Evolutionary conservation across 371 early-diverging fungal species (phyloP).

Genomic region (Mortierella sp.): DNA sequence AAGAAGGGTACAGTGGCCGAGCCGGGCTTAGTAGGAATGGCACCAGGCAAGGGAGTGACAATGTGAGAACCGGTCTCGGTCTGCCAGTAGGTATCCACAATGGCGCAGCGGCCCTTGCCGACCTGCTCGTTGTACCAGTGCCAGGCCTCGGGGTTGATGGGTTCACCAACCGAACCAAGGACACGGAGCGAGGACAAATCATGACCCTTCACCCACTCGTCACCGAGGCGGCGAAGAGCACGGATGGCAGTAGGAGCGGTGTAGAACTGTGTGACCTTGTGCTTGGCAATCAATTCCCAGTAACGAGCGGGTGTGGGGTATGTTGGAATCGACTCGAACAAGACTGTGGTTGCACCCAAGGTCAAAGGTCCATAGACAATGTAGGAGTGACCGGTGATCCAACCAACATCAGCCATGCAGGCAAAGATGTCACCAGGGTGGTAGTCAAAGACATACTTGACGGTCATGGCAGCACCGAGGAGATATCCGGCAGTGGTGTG

Average conservation of each 20-base stretch:
- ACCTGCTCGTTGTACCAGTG: conserved; percentile 92
- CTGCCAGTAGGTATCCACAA: conserved; percentile 97
- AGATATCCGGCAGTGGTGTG: conserved; percentile 97
- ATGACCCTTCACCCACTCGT: conserved; percentile 75
- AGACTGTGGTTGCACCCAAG: conserved; percentile 87
- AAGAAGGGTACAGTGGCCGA: conserved; percentile 96
- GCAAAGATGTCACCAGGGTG: conserved; percentile 87
- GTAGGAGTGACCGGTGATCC: conserved; percentile 87
- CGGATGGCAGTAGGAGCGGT: conserved; percentile 98
- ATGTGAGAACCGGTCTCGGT: conserved; percentile 96
- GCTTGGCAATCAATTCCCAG: conserved; percentile 83
- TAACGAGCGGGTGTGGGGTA: conserved; percentile 82
- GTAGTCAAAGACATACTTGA: conserved; percentile 93
- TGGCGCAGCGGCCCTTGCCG: conserved; percentile 81
- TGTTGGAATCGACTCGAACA: conserved; percentile 90
- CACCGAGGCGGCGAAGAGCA: conserved; percentile 86
- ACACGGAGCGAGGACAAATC: conserved; percentile 84
- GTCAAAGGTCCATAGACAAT: conserved; percentile 93
- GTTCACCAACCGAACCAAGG: conserved; percentile 97
- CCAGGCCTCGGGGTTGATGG: conserved; percentile 97
- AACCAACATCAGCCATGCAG: conserved; percentile 87
- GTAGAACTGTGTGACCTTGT: conserved; percentile 94
- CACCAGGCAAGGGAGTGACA: conserved; percentile 89
- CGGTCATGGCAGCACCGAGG: conserved; percentile 86
- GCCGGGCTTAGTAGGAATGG: conserved; percentile 88